Conservation (phyloP, 305 asterid species). For the Andrographis paniculata region DNA sequence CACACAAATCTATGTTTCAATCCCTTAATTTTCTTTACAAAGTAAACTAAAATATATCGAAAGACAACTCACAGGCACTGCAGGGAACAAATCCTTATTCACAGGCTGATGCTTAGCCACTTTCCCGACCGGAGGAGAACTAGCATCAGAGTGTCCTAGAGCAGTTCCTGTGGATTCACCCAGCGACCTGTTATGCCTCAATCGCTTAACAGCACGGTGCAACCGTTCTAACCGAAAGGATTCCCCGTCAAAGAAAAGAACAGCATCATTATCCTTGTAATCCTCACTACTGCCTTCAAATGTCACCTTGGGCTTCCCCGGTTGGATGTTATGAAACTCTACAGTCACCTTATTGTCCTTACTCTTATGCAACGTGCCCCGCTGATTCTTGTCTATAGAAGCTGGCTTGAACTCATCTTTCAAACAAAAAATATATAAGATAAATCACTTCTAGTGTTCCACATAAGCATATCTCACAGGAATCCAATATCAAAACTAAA, state of each 20-base stretch:
- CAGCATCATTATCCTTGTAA: conserved; percentile 89
- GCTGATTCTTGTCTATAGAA: conserved; percentile 79
- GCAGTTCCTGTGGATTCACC: conserved; percentile 57
- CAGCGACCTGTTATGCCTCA: conserved; percentile 63
- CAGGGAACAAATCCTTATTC: conserved; percentile 40
- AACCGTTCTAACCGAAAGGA: conserved; percentile 75
- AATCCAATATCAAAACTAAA: too few species aligned
- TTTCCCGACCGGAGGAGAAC: conserved; percentile 57
- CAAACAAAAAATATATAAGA: not conserved
- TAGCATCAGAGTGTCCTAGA: conserved; percentile 39
- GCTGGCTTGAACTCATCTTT: conserved; percentile 97
- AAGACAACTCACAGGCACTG: conserved; percentile 47
- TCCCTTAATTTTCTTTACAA: not conserved
- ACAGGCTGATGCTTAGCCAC: conserved; percentile 42
- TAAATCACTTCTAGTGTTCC: too few species aligned
- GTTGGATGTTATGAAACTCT: conserved; percentile 77
- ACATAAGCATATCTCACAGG: too few species aligned
- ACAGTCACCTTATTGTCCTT: conserved; percentile 82
- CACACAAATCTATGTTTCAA: not conserved
- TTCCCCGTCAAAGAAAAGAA: conserved; percentile 76
- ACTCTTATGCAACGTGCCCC: conserved; percentile 76
- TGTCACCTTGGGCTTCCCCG: conserved; percentile 76
- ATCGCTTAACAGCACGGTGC: conserved; percentile 83
- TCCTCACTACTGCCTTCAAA: conserved; percentile 93
- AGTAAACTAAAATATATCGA: not conserved